Evolutionary conservation across 2,329 filamentous ascomycete species (phyloP).

Genomic region (Paecilomyces sp.): DNA sequence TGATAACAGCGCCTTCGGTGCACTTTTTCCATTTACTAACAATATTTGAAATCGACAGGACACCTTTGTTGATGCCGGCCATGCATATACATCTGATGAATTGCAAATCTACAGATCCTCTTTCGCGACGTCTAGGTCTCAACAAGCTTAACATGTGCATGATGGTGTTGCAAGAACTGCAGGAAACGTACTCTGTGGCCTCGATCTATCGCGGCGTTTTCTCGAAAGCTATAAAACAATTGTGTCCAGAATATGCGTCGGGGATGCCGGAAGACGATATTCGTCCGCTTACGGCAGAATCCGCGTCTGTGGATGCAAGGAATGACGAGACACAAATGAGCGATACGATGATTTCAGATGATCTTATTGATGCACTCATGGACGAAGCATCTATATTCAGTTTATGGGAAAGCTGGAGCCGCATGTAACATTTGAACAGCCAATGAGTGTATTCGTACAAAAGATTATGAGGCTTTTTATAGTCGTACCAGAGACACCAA

Average conservation of each 20-base stretch:
- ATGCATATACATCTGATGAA: constrained; percentile 26
- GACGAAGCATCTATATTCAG: constrained; percentile 16
- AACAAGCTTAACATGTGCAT: constrained; percentile 26
- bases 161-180: constrained; percentile 23
- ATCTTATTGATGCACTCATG: constrained; percentile 13
- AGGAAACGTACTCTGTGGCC: constrained; percentile 20
- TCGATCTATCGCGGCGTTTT: constrained; percentile 21
- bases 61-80: constrained; percentile 21
- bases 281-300: not conserved
- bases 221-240: constrained; percentile 15
- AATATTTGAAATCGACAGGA: constrained; percentile 5
- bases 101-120: constrained; percentile 14
- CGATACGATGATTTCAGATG: constrained; percentile 2
- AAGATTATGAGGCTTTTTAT: not conserved
- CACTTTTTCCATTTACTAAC: not conserved
- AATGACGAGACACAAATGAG: constrained; percentile 1
- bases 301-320: not conserved
- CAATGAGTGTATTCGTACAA: not conserved
- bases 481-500: not conserved
- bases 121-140: constrained; percentile 18
- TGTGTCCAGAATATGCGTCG: constrained; percentile 9
- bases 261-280: not conserved
- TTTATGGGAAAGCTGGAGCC: constrained; percentile 16
- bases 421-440: not conserved
- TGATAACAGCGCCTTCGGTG: not conserved